These are phyloP conservation scores for Fusarium xyrophilum DNA, from an alignment of 2,329 filamentous ascomycete species.

Conservation along the genomic window DNA sequence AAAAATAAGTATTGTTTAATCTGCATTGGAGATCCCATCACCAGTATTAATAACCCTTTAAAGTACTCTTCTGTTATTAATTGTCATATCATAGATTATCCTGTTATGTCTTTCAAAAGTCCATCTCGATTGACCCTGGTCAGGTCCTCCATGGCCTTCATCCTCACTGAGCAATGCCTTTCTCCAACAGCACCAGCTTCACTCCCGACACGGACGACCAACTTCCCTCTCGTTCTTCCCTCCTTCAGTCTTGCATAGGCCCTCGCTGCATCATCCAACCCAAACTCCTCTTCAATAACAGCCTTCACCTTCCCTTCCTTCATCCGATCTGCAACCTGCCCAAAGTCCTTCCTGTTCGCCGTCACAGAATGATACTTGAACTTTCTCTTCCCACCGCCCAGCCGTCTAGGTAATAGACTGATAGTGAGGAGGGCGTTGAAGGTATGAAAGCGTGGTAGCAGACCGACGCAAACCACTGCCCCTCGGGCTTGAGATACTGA, in stretches of 20 bases:
- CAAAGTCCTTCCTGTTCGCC: conserved; percentile 20
- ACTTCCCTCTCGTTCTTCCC: conserved; percentile 5
- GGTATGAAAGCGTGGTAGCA: background rate
- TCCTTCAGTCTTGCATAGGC: conserved; percentile 25
- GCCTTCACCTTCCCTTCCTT: conserved; percentile 6
- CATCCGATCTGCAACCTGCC: conserved; percentile 6
- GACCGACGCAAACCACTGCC: conserved; percentile 22
- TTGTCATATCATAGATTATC: fast-evolving
- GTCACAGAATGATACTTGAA: conserved; percentile 28
- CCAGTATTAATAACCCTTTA: fast-evolving
- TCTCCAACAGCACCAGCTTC: background rate
- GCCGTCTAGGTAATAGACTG: conserved; percentile 12
- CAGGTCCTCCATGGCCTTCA: background rate
- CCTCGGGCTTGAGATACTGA: conserved; percentile 8
- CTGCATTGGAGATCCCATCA: too few relatives aligned
- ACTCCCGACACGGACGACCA: conserved; percentile 8
- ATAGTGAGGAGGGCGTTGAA: conserved; percentile 18
- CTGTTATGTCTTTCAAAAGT: fast-evolving
- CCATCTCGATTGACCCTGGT: too few relatives aligned
- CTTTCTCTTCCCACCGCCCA: conserved; percentile 22
- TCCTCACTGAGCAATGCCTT: fast-evolving
- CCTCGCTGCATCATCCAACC: background rate
- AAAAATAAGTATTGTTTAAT: background rate
- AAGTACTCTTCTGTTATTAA: fast-evolving
- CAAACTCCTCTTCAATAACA: conserved; percentile 19